A percentile compares a stretch with the other conserved stretches of the same genome.
phyloP scores from a whole-genome alignment of 2,329 filamentous ascomycete genomes.

The Talaromyces atroroseus region DNA sequence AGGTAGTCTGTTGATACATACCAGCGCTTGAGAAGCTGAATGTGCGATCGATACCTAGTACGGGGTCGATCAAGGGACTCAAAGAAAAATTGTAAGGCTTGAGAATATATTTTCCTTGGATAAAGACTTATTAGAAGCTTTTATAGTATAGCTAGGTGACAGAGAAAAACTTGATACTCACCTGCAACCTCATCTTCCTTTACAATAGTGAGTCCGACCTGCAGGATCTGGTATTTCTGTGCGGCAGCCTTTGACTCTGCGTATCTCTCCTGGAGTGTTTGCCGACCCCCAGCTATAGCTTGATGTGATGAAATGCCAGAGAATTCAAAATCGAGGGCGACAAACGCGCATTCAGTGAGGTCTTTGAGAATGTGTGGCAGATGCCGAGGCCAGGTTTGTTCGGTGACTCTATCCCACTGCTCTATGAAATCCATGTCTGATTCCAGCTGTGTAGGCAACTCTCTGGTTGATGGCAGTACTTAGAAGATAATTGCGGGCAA shows the following conservation, averaged over 20 bases:
- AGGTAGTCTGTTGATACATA: slow-evolving; percentile 34
- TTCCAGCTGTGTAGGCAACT: background rate
- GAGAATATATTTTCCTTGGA: slow-evolving; percentile 48
- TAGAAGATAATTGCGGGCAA: background rate
- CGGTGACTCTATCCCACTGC: slow-evolving; percentile 34
- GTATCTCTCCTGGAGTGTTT: slow-evolving; percentile 57
- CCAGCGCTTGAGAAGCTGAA: slow-evolving; percentile 54
- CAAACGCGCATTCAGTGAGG: slow-evolving; percentile 56
- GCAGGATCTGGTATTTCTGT: slow-evolving; percentile 59
- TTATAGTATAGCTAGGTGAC: background rate
- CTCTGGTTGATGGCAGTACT: background rate
- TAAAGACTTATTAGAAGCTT: background rate
- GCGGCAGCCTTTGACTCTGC: slow-evolving; percentile 56
- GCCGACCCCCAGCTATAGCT: slow-evolving; percentile 33
- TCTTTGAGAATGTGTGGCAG: slow-evolving; percentile 54
- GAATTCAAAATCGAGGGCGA: slow-evolving; percentile 62
- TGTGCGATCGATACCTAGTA: slow-evolving; percentile 55
- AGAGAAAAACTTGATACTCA: slow-evolving; percentile 18
- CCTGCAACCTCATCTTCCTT: slow-evolving; percentile 50
- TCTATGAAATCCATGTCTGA: slow-evolving; percentile 45
- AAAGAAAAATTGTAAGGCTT: slow-evolving; percentile 62
- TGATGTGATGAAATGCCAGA: slow-evolving; percentile 54
- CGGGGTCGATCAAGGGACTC: slow-evolving; percentile 50
- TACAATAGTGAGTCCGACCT: slow-evolving; percentile 63
- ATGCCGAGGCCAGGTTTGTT: slow-evolving; percentile 43